These are phyloP conservation scores for Exophiala spinifera DNA, from an alignment of 2,329 filamentous ascomycete genomes.

Conservation along the genomic window DNA sequence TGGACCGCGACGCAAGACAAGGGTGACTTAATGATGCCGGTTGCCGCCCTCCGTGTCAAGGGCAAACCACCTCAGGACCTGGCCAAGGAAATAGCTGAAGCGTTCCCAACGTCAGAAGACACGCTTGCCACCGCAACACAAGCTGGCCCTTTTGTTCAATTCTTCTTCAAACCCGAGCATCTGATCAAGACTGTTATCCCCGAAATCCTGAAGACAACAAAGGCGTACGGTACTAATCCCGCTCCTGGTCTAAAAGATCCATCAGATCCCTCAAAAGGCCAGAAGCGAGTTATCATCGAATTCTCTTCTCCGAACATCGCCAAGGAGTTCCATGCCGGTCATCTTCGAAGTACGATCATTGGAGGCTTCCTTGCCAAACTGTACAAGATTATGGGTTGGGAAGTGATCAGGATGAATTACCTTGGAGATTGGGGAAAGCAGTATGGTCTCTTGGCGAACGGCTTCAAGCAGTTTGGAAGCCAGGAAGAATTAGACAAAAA, in stretches of 20 bases:
- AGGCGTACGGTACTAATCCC: slow-evolving; percentile 59
- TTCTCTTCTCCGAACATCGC: slow-evolving; percentile 67
- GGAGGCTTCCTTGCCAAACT: slow-evolving; percentile 64
- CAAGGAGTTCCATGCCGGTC: slow-evolving; percentile 64
- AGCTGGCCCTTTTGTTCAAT: slow-evolving; percentile 60
- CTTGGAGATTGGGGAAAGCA: slow-evolving; percentile 68
- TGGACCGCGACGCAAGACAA: slow-evolving; percentile 48
- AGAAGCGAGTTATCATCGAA: slow-evolving; percentile 57
- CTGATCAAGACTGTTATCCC: slow-evolving; percentile 58
- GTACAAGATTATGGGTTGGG: slow-evolving; percentile 60
- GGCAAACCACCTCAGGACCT: slow-evolving; percentile 59
- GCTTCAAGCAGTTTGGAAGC: slow-evolving; percentile 60
- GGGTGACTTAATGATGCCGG: slow-evolving; percentile 45
- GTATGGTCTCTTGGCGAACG: slow-evolving; percentile 59
- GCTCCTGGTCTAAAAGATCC: slow-evolving; percentile 59
- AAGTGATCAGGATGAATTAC: slow-evolving; percentile 64
- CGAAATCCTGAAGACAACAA: slow-evolving; percentile 56
- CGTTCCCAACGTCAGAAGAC: slow-evolving; percentile 58
- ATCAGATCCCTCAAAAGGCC: slow-evolving; percentile 54
- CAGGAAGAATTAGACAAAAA: slow-evolving; percentile 59
- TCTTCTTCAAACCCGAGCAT: slow-evolving; percentile 61
- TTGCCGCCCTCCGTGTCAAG: slow-evolving; percentile 48
- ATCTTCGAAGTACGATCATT: slow-evolving; percentile 65
- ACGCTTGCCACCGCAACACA: slow-evolving; percentile 34
- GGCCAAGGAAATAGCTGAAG: slow-evolving; percentile 53